A percentile compares a stretch with the other conserved stretches of the same genome.
These are phyloP conservation scores for Penicillium rolfsii DNA, from an alignment of 2,329 filamentous ascomycete species.

Conservation along the genomic window DNA sequence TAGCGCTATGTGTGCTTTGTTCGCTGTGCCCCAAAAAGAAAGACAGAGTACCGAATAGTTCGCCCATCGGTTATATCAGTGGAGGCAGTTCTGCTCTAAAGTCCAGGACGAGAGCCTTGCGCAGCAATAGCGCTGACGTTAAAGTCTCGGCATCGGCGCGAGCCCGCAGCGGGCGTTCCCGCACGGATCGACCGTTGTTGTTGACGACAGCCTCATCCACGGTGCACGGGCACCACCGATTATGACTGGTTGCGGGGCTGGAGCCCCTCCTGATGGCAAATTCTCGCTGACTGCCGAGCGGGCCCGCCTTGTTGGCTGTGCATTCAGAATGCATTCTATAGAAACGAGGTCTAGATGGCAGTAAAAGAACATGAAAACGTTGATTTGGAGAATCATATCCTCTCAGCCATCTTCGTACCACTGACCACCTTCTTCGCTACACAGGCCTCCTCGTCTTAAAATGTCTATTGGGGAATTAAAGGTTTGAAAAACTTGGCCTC, in stretches of 20 bases:
- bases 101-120: neutral
- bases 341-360: neutral
- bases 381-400: neutral
- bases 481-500: neutral
- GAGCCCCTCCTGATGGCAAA: neutral
- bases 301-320: neutral
- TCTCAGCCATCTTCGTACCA: neutral
- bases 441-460: neutral
- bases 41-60: neutral
- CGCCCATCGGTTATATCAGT: neutral
- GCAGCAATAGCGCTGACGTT: conserved; percentile 4
- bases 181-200: conserved; percentile 14
- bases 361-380: neutral
- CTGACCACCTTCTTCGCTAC: neutral
- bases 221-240: neutral
- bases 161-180: conserved; percentile 15
- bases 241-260: conserved; percentile 4
- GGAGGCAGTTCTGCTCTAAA: neutral
- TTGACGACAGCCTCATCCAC: conserved; percentile 13
- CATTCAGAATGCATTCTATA: neutral
- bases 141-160: conserved; percentile 2
- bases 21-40: neutral
- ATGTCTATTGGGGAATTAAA: neutral
- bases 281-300: neutral
- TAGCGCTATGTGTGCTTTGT: neutral